Evolutionary conservation across 495 filamentous ascomycete genomes (phyloP).

Genomic region (Penicillium chermesinum): DNA sequence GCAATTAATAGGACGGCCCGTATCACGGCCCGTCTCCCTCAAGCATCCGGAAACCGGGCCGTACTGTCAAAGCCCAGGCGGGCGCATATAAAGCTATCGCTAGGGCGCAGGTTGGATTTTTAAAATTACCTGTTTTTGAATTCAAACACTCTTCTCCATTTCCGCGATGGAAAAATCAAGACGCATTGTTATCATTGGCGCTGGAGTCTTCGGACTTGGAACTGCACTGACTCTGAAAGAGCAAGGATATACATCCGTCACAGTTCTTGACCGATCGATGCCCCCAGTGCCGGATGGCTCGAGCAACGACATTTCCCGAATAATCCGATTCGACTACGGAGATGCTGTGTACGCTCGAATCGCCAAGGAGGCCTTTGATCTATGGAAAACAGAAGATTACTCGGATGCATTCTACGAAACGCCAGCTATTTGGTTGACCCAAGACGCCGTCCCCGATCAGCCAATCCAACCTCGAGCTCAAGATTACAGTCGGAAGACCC

Average conservation of each 20-base stretch:
- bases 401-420: constrained; percentile 30
- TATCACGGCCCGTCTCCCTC: background rate
- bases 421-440: constrained; percentile 25
- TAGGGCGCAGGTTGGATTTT: background rate
- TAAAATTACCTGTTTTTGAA: no score
- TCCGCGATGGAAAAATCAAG: constrained; percentile 21
- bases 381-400: constrained; percentile 53
- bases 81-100: background rate
- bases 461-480: constrained; percentile 43
- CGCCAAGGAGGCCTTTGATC: constrained; percentile 55
- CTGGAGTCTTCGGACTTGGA: constrained; percentile 64
- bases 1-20: background rate
- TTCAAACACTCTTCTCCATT: no score
- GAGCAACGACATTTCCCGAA: constrained; percentile 62
- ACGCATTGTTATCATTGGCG: constrained; percentile 61
- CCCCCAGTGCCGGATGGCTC: constrained; percentile 55
- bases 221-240: constrained; percentile 54
- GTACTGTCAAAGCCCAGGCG: no score
- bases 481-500: constrained; percentile 31
- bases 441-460: constrained; percentile 19
- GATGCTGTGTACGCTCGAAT: constrained; percentile 62
- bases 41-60: constrained; percentile 4
- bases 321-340: constrained; percentile 69
- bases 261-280: constrained; percentile 57
- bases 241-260: constrained; percentile 52